phyloP scores from a whole-genome alignment of 768 basidiomycete genomes.

The Mycena belliarum region DNA sequence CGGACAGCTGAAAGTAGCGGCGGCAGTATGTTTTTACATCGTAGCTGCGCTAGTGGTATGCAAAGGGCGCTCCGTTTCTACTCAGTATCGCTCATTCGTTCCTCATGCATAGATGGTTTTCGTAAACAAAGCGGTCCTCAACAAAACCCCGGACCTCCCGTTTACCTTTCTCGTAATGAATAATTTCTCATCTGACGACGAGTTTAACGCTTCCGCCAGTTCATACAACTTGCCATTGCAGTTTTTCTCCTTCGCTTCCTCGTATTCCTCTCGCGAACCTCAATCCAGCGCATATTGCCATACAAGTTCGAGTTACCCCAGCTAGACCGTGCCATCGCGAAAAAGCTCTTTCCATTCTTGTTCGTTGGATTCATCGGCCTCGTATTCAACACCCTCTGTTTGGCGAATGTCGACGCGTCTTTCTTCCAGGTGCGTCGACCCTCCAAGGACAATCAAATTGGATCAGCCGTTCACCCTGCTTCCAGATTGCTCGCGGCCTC shows the following conservation, averaged over 20 bases:
- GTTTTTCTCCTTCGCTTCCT: conserved; percentile 46
- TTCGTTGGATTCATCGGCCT: conserved; percentile 49
- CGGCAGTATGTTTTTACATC: conserved; percentile 59
- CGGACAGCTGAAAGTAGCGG: conserved; percentile 37
- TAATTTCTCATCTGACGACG: neutral
- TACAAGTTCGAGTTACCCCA: conserved; percentile 40
- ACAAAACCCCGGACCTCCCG: conserved; percentile 45
- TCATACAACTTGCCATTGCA: conserved; percentile 50
- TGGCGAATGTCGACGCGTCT: conserved; percentile 26
- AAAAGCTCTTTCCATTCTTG: conserved; percentile 42
- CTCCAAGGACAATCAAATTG: neutral
- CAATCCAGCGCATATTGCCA: neutral
- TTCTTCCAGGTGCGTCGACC: conserved; percentile 10
- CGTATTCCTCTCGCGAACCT: conserved; percentile 29
- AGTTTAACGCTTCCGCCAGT: conserved; percentile 5
- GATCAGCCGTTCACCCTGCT: neutral
- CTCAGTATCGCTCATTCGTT: neutral
- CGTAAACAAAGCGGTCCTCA: conserved; percentile 54
- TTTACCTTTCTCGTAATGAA: conserved; percentile 41
- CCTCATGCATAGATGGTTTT: conserved; percentile 8
- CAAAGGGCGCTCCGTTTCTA: conserved; percentile 13
- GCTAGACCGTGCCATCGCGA: conserved; percentile 34
- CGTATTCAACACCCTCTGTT: conserved; percentile 55
- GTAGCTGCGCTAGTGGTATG: conserved; percentile 51
- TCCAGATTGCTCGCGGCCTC: conserved; percentile 11